phyloP scores from a whole-genome alignment of 331 rosid species.

The Spiraea crenata region DNA sequence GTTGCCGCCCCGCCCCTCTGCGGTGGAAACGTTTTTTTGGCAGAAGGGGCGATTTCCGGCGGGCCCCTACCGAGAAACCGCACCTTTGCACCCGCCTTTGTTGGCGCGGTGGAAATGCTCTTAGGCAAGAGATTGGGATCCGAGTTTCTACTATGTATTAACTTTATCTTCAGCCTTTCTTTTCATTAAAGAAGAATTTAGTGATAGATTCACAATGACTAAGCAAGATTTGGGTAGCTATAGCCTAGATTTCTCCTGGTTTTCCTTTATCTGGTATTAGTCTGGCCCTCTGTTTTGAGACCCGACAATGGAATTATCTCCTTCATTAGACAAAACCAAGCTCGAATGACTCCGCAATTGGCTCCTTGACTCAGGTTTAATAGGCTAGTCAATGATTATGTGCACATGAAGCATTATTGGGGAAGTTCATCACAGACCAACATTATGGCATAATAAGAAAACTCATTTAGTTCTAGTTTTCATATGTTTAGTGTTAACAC shows the following conservation, averaged over 20 bases:
- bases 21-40: no score
- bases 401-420: slow-evolving; percentile 15
- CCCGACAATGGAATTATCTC: neutral
- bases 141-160: neutral
- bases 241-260: neutral
- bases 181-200: neutral
- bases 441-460: neutral
- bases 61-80: no score
- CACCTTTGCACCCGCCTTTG: no score
- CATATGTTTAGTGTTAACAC: neutral
- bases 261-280: slow-evolving; percentile 1
- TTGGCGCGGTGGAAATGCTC: no score
- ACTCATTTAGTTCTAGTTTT: neutral
- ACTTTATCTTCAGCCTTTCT: neutral
- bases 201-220: neutral
- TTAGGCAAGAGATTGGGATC: no score
- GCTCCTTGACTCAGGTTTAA: slow-evolving; percentile 16
- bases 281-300: slow-evolving; percentile 6
- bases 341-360: slow-evolving; percentile 20
- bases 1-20: no score
- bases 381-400: neutral
- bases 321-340: neutral
- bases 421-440: neutral
- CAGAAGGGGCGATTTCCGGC: no score
- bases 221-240: slow-evolving; percentile 2